Conservation (phyloP, 495 filamentous ascomycete genomes). For the Tuber aestivum region DNA sequence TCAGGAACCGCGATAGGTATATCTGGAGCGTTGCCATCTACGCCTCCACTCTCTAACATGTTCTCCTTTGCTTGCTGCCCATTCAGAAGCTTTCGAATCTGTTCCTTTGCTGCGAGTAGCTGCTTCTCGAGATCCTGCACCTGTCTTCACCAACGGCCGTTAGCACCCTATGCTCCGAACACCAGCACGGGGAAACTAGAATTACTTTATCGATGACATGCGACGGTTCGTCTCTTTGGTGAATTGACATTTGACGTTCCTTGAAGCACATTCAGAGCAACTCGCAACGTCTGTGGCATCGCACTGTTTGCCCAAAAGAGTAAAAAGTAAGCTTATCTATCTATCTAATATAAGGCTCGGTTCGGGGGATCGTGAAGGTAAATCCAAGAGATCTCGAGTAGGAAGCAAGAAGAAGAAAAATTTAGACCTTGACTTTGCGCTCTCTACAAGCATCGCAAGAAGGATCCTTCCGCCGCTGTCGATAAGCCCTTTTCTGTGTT, state of each 20-base stretch:
- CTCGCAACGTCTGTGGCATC: conserved; percentile 93
- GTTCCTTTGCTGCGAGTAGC: conserved; percentile 57
- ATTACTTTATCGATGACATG: conserved; percentile 95
- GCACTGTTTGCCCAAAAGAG: conserved; percentile 52
- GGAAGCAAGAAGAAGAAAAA: conserved; percentile 25
- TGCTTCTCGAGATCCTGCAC: conserved; percentile 96
- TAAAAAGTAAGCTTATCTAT: conserved; percentile 25
- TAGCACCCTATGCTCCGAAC: neutral
- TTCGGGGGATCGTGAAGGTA: neutral
- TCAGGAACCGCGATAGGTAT: conserved; percentile 55
- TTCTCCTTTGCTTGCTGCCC: conserved; percentile 29
- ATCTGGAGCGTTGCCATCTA: conserved; percentile 54
- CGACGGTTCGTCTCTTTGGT: conserved; percentile 97
- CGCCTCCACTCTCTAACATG: conserved; percentile 47
- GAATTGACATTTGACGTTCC: conserved; percentile 95
- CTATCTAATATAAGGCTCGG: conserved; percentile 9
- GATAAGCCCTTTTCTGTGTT: conserved; percentile 86
- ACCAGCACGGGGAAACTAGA: conserved; percentile 16
- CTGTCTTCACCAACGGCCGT: conserved; percentile 52
- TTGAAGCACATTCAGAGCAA: conserved; percentile 92
- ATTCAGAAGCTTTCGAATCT: conserved; percentile 35
- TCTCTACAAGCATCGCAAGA: conserved; percentile 97
- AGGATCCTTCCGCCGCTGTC: conserved; percentile 90
- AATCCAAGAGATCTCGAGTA: neutral
- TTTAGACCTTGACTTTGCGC: conserved; percentile 87